Evolutionary conservation across 1,139 yeast genomes (phyloP), one percentile per base, ranked within the genome.

Genomic region (Pichia sp.): DNA sequence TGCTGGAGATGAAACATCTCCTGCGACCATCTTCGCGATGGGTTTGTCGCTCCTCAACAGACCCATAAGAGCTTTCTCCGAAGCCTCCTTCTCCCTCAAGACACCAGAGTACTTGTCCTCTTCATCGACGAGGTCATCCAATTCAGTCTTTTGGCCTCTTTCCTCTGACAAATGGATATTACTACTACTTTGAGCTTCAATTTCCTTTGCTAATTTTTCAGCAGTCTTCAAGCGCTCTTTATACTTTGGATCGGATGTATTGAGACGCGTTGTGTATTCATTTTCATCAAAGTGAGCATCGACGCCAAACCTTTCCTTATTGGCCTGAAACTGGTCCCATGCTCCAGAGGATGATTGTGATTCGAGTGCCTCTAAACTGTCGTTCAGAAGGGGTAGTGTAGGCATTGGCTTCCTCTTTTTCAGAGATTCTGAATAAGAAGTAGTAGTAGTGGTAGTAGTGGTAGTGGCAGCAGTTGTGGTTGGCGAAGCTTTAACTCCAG

Each of bases 51-150:
- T 41, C 33, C 46, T 52, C 21, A 55, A 42, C 51, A 54, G 48
- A 12, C 45, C 52, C 50, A 56, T 44, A 24, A 56, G 37, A 27
- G 51, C 41, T 24, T 48, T 50, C 23, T 53, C 55, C 12, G 52
- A 42, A 18, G 37, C 30, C 6, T 35, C 67, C 22, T 82, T 82
- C 47, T 64, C 63, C 46, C 74, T 62, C 40, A 68, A 74, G 36
- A 91, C 98, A 31, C 97, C 97, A 3, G 96, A 86, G 55, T 88
- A 91, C 60, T 84, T 84, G 59, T 87, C 96, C 58, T 93, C 99
- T 61, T 91, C 98, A 58, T 91, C 97, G 49, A 84, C 49, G 3
- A 94, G 96, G 44, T 83, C 36, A 44, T 83, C 36, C 13, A 85
- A 95, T 54, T 85, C 95, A 27, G 82, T 72, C 16, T 57, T 57